Evolutionary conservation across 2,329 filamentous ascomycete species (phyloP), one percentile per base, ranked within the genome.

Genomic region (Alternaria sp.): DNA sequence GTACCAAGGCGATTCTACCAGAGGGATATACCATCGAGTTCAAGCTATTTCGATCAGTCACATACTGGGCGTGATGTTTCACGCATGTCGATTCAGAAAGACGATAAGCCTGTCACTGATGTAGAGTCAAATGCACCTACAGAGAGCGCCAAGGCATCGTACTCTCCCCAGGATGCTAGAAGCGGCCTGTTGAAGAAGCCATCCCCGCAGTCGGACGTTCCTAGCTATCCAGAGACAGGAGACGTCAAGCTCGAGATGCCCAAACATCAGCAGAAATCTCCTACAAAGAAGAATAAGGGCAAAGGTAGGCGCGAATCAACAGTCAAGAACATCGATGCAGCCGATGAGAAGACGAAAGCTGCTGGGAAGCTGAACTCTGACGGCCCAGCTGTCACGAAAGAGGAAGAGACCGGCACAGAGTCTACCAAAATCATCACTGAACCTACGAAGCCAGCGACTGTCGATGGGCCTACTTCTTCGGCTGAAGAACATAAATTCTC

Each of bases 141-240:
- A 23, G n/a, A 47, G 33, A 59, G 25, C 11, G 59, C 21, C 9
- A 54, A 55, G 10, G 53, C 55, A 15, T 51, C 61, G n/a, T 79
- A 79, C 63, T 78, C 77, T 63, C 74, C 77, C 47, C 77, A 79
- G 64, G 77, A 79, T 65, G 77, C 71, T 70, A 75, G 77, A 63
- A 79, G 77, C 68, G 74, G 69, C 64, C 59, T 78, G 63, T 69
- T 53, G 45, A 68, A 64, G 46, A 68, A 66, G 58, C 53, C 61
- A 18, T 46, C 46, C 21, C 57, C 28, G 20, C 46, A 67, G 30
- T 49, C 25, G 20, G 46, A 65, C 5, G 28, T 55, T 15, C 20
- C 15, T 6, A 44, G 54, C 21, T 41, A 45, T 9, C 6, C 44
- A n/a, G 37, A 37, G 7, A 37, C 30, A 14, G 68, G 60, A 41